Evolutionary conservation across 495 filamentous ascomycete genomes (phyloP), one percentile per base, ranked within the genome.

Genomic region (Parmelia sp.): DNA sequence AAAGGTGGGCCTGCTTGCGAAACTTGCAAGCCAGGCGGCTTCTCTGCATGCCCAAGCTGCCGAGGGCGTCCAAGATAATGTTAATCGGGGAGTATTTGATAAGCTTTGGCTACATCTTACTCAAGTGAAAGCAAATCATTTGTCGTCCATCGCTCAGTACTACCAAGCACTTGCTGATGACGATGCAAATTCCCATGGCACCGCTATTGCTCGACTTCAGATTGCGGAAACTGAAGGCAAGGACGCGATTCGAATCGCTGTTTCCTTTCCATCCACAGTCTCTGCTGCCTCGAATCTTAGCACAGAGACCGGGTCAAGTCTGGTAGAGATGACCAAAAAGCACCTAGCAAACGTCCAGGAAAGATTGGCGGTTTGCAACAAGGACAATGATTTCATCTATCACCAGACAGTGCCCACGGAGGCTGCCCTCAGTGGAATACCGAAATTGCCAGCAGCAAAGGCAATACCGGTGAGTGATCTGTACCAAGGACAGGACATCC

Each of bases 341-440:
- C 93, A 97, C 67, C 79, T 90, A 15, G 78, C 85, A 0, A 88
- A 86, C 44, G 86, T 96, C 23, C 89, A 96, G 74, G 88, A 94
- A 59, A 89, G 86, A 70, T 78, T 96, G 31, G 75, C 77, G 15
- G 86, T 89, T 62, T 81, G 90, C 65, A 80, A 82, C 63, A 96
- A 97, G 67, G 94, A 98, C 74, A 98, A 98, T 72, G 94, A 98
- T 71, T 96, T 93, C 72, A 97, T 98, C 70, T 98, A 97, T 70
- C 94, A 98, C 74, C 91, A 97, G 66, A 85, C 85, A 0, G 86
- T 98, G 23, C 93, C 94, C 0, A 86, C 84, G 21, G 93, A 96
- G 73, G 89, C 90, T 17, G 84, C 84, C 51, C 79, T 98, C 19
- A 79, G 88, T 11, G 80, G 87, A 21, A 88, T 98, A 59, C 85